phyloP scores from a whole-genome alignment of 2,329 filamentous ascomycete genomes.

The Fusarium chlamydosporum region DNA sequence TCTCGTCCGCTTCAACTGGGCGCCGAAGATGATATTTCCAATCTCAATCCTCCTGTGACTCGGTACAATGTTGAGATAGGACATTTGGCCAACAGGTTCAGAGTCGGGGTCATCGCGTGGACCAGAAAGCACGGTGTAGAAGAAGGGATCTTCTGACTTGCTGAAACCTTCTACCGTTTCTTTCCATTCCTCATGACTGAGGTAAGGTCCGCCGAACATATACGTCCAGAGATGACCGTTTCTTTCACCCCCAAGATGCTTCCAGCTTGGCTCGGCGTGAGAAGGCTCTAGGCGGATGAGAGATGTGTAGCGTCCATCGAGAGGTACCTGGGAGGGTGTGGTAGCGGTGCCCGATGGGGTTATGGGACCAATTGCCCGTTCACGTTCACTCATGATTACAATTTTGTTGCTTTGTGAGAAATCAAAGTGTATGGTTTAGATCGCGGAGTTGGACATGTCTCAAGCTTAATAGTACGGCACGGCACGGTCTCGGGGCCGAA shows the following conservation, averaged over 20 bases:
- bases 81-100: constrained; percentile 59
- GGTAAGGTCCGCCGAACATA: constrained; percentile 50
- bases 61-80: constrained; percentile 64
- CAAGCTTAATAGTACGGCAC: neutral
- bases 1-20: constrained; percentile 65
- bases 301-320: constrained; percentile 53
- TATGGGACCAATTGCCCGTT: constrained; percentile 41
- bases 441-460: neutral
- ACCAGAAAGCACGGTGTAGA: constrained; percentile 61
- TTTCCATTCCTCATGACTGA: constrained; percentile 41
- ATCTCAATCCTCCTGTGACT: constrained; percentile 68
- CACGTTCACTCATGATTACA: constrained; percentile 22
- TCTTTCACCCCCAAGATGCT: constrained; percentile 53
- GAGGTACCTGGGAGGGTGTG: constrained; percentile 35
- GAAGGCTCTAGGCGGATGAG: constrained; percentile 49
- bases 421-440: neutral
- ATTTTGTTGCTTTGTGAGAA: neutral
- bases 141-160: constrained; percentile 55
- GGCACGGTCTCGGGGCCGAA: constrained; percentile 14
- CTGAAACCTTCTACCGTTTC: constrained; percentile 41
- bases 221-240: constrained; percentile 56
- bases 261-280: constrained; percentile 52
- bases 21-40: constrained; percentile 67
- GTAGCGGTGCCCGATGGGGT: constrained; percentile 34
- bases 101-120: constrained; percentile 43